Evolutionary conservation across 305 asterid genomes (phyloP), one percentile per base, ranked within the genome.

Genomic region (Fraxinus angustifolia): DNA sequence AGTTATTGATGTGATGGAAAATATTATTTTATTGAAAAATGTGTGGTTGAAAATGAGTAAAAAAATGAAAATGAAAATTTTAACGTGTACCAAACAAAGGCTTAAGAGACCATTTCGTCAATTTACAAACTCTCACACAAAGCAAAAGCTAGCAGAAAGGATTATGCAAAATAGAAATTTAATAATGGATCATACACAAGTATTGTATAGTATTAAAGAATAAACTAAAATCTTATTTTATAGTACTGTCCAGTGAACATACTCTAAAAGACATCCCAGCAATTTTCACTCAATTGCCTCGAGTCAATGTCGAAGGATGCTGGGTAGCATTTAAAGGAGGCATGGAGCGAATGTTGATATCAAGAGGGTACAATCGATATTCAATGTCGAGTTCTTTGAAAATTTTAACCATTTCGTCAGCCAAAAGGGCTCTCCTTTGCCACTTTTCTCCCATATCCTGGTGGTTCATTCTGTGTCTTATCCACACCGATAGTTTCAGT

Each of bases 401-500:
- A 53, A 90, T 82, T 84, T 89, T 90, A 14, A 89, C 84, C 91
- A 91, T 83, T 79, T 93, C 93, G 70, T 90, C 93, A 10, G 89
- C 82, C 87, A 93, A 48, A 53, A 86, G 73, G 2, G 90, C 93
- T 81, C 97, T 86, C 82, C 97, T 88, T 73, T 75, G 83, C 87
- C 88, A 93, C 80, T 58, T 92, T 80, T 91, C 97, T 30, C 91
- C 95, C 90, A 88, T 89, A 84, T 93, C 90, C 82, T 93, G 97
- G 80, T 88, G 91, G 81, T 93, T 93, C 91, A 93, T 90, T 23
- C 90, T 84, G 81, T 93, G 97, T 73, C 97, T 90, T 53, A 89
- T 1, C 97, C 97, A 93, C 0, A 93, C 91, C 1, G 93, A 85
- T 60, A 91, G n/a, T 78, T 90, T 90, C 78, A 93, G 16, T 67